Evolutionary conservation across 176 grass and related monocot species (phyloP).

Genomic region (Aegilops umbellulata): DNA sequence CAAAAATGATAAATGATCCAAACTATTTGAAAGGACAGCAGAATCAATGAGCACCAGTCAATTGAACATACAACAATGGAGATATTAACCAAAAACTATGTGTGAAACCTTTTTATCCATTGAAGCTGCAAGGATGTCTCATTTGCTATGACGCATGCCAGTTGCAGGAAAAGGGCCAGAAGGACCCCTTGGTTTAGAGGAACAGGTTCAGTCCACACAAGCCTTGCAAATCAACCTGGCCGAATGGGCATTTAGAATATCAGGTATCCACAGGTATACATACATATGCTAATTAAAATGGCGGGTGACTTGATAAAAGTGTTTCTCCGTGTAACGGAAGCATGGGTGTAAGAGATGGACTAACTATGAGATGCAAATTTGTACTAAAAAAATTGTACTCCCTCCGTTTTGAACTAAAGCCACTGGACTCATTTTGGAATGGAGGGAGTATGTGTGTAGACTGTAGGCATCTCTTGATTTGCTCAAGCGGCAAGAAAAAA

Average conservation of each 20-base stretch:
- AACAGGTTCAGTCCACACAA: conserved; percentile 57
- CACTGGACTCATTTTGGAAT: no score
- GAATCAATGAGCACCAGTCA: no score
- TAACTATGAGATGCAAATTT: conserved; percentile 3
- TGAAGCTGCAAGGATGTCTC: conserved; percentile 57
- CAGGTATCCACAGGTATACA: neutral
- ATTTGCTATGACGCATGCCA: conserved; percentile 68
- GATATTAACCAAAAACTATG: no score
- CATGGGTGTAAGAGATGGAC: neutral
- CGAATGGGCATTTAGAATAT: neutral
- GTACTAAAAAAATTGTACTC: no score
- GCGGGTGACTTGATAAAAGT: neutral
- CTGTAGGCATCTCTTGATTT: neutral
- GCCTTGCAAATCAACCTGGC: conserved; percentile 79
- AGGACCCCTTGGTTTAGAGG: conserved; percentile 86
- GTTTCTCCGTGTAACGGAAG: neutral
- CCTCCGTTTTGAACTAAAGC: no score
- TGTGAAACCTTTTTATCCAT: conserved; percentile 43
- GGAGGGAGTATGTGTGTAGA: no score
- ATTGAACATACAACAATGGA: no score
- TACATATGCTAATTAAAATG: neutral
- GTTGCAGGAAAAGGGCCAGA: conserved; percentile 80
- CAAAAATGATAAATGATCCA: no score
- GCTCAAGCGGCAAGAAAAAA: neutral
- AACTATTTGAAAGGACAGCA: no score